phyloP scores from a whole-genome alignment of 768 basidiomycete genomes.

The Boletales sp. region DNA sequence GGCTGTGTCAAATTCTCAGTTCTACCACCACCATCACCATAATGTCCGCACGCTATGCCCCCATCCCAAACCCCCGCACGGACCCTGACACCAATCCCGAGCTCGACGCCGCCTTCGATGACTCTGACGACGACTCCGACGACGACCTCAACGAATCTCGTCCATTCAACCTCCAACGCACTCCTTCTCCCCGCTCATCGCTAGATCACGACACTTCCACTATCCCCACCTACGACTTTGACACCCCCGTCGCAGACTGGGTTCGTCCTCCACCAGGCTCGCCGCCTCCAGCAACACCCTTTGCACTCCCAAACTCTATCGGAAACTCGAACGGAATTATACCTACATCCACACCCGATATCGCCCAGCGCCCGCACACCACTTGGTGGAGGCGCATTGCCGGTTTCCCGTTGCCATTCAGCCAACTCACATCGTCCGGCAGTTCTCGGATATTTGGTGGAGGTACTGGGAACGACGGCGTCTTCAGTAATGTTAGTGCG shows the following conservation, averaged over 20 bases:
- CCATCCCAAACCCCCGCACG: constrained; percentile 56
- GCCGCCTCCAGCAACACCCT: constrained; percentile 61
- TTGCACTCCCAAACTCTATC: constrained; percentile 63
- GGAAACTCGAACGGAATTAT: constrained; percentile 76
- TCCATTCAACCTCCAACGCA: constrained; percentile 44
- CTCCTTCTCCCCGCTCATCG: constrained; percentile 27
- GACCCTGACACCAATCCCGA: constrained; percentile 51
- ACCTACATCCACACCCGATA: constrained; percentile 43
- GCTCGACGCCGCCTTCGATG: constrained; percentile 87
- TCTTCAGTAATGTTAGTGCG: constrained; percentile 93
- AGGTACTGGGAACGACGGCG: constrained; percentile 79
- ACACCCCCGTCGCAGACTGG: constrained; percentile 62
- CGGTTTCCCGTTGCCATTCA: constrained; percentile 50
- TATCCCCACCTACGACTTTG: constrained; percentile 69
- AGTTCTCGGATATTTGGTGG: constrained; percentile 45
- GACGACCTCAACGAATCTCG: constrained; percentile 43
- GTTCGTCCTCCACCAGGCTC: constrained; percentile 83
- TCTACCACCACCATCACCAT: neutral
- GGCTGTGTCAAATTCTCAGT: constrained; percentile 8
- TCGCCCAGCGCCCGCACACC: constrained; percentile 26
- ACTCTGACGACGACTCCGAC: constrained; percentile 68
- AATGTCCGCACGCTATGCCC: constrained; percentile 63
- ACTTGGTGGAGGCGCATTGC: constrained; percentile 55
- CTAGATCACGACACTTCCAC: neutral
- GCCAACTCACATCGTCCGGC: constrained; percentile 38